A percentile compares a stretch with the other conserved stretches of the same genome.
Evolutionary conservation across 2,329 filamentous ascomycete genomes (phyloP).

Genomic region (Colletotrichum viniferum): DNA sequence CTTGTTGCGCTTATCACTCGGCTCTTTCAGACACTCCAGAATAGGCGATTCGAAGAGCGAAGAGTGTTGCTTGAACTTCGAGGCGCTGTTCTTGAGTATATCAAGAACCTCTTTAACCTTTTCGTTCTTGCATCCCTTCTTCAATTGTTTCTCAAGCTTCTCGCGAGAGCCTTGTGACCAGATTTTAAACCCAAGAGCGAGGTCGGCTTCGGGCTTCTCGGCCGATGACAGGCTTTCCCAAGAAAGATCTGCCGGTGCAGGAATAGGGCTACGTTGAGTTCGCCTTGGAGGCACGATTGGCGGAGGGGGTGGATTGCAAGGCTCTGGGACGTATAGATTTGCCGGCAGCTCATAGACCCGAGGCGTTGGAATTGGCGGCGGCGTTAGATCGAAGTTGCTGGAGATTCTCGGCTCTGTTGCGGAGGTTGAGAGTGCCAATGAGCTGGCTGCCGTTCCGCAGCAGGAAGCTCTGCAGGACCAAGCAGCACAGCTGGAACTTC

Average conservation of each 20-base stretch:
- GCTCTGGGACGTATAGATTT: neutral
- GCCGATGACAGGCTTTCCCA: neutral
- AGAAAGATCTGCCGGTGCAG: accelerated
- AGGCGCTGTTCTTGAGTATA: neutral
- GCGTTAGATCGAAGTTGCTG: neutral
- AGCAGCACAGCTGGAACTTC: neutral
- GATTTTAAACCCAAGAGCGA: neutral
- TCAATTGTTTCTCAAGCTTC: neutral
- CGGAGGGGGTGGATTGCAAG: neutral
- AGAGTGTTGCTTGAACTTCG: neutral
- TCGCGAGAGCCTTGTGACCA: neutral
- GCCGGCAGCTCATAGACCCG: neutral
- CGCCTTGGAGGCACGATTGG: neutral
- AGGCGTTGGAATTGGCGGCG: neutral
- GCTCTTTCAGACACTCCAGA: neutral
- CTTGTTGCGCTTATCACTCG: neutral
- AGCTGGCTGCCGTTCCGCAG: neutral
- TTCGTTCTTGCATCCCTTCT: neutral
- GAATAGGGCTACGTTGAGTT: neutral
- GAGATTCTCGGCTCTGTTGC: accelerated
- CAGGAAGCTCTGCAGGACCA: neutral
- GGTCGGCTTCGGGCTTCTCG: neutral
- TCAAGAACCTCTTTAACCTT: neutral
- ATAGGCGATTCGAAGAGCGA: neutral
- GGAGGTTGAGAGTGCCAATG: neutral